A percentile compares a stretch with the other conserved stretches of the same genome.
Conservation (phyloP, 2,329 filamentous ascomycete species). For the Fusarium fracticaudum region DNA sequence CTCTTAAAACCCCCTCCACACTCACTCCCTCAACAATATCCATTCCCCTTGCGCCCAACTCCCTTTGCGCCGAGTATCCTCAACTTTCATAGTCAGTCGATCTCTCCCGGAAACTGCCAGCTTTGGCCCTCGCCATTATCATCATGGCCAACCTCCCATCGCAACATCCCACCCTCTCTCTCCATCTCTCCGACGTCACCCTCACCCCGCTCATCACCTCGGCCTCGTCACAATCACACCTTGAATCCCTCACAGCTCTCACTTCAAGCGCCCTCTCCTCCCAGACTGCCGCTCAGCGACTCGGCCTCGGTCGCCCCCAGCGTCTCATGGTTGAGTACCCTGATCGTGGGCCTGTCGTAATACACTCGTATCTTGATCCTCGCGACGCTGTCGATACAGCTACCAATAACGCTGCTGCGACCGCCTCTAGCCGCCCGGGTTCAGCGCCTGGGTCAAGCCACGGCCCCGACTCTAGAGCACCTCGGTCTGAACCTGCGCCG, state of each 20-base stretch:
- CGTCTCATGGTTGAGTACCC: conserved; percentile 68
- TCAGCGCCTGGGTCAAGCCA: conserved; percentile 32
- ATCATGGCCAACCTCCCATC: conserved; percentile 54
- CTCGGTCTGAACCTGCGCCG: conserved; percentile 17
- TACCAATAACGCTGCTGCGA: conserved; percentile 19
- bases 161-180: conserved; percentile 61
- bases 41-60: no score
- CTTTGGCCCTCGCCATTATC: conserved; percentile 21
- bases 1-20: conserved; percentile 11
- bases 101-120: not conserved
- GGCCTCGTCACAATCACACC: conserved; percentile 54
- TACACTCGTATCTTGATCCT: conserved; percentile 59
- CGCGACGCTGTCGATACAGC: conserved; percentile 37
- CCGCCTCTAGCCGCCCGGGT: conserved; percentile 12
- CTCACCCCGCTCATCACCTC: conserved; percentile 68
- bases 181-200: conserved; percentile 66
- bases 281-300: conserved; percentile 61
- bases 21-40: conserved; percentile 24
- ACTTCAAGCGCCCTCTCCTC: conserved; percentile 63
- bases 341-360: conserved; percentile 53
- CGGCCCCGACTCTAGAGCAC: conserved; percentile 22
- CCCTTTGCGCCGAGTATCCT: not conserved
- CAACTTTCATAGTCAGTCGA: not conserved
- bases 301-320: conserved; percentile 63
- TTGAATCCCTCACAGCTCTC: conserved; percentile 62